Conservation (phyloP, 306 rosid species). For the Lathyrus aphaca region DNA sequence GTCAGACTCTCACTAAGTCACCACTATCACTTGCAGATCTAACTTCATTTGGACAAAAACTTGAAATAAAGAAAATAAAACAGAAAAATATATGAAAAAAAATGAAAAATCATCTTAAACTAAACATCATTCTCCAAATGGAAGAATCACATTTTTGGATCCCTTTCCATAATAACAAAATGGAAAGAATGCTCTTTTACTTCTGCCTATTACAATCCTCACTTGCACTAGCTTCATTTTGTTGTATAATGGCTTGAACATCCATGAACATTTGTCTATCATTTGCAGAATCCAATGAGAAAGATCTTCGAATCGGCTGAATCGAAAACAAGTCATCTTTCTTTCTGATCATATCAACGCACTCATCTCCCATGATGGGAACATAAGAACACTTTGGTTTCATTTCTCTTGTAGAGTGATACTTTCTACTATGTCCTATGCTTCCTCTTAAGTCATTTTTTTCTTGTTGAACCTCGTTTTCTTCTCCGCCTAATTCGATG, state of each 20-base stretch:
- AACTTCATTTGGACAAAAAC: constrained; percentile 36
- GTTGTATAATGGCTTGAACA: constrained; percentile 50
- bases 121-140: constrained; percentile 55
- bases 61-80: constrained; percentile 16
- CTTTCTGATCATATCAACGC: constrained; percentile 57
- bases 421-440: constrained; percentile 33
- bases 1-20: constrained; percentile 25
- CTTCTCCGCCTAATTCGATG: constrained; percentile 60
- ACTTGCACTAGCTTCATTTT: constrained; percentile 49
- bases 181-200: constrained; percentile 65
- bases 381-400: constrained; percentile 55
- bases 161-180: constrained; percentile 58
- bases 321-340: constrained; percentile 60
- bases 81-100: background rate
- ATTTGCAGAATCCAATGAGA: constrained; percentile 78
- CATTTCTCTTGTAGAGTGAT: constrained; percentile 41
- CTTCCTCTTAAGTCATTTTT: constrained; percentile 44
- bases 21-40: constrained; percentile 34
- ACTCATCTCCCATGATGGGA: constrained; percentile 82
- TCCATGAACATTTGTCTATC: constrained; percentile 59
- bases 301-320: constrained; percentile 71
- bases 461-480: constrained; percentile 51
- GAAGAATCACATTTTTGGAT: constrained; percentile 61
- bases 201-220: constrained; percentile 55
- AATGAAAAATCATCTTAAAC: constrained; percentile 27